These are phyloP conservation scores for Kodamaea jinghongensis DNA, from an alignment of 805 yeast genomes.

Conservation along the genomic window DNA sequence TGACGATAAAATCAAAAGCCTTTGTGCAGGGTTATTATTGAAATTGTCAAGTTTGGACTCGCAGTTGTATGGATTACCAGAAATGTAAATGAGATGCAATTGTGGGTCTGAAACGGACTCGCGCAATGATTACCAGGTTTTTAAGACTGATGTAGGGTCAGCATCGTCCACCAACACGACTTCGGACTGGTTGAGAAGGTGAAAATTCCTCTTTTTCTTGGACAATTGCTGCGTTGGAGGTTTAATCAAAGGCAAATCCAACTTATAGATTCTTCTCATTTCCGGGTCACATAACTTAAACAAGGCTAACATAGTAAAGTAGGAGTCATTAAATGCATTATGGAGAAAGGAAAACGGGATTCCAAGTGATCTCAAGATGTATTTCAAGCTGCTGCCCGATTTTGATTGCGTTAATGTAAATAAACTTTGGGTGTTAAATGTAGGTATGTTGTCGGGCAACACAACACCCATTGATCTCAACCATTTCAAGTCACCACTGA, in stretches of 20 bases:
- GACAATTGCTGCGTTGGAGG: too few relatives aligned
- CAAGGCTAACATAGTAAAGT: constrained; percentile 54
- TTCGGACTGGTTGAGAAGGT: constrained; percentile 1
- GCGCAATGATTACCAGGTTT: too few relatives aligned
- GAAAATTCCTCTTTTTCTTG: neutral
- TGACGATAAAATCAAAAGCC: constrained; percentile 34
- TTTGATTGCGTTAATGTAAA: constrained; percentile 41
- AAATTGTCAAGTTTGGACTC: constrained; percentile 13
- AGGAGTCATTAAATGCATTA: constrained; percentile 72
- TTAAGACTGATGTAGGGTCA: neutral
- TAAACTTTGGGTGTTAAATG: constrained; percentile 49
- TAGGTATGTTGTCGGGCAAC: constrained; percentile 33
- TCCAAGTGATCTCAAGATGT: constrained; percentile 42
- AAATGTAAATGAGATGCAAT: too few relatives aligned
- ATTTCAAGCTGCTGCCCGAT: constrained; percentile 44
- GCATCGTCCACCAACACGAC: neutral
- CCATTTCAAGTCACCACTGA: constrained; percentile 55
- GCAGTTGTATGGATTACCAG: too few relatives aligned
- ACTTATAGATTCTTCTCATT: neutral
- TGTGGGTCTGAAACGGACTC: too few relatives aligned
- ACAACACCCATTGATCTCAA: constrained; percentile 44
- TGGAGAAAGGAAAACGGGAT: constrained; percentile 62
- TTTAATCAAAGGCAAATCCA: too few relatives aligned
- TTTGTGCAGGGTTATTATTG: constrained; percentile 41
- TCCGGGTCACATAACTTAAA: constrained; percentile 46